Base-by-base conservation (phyloP, 345 rosid genomes). In the Gossypium anomalum region DNA sequence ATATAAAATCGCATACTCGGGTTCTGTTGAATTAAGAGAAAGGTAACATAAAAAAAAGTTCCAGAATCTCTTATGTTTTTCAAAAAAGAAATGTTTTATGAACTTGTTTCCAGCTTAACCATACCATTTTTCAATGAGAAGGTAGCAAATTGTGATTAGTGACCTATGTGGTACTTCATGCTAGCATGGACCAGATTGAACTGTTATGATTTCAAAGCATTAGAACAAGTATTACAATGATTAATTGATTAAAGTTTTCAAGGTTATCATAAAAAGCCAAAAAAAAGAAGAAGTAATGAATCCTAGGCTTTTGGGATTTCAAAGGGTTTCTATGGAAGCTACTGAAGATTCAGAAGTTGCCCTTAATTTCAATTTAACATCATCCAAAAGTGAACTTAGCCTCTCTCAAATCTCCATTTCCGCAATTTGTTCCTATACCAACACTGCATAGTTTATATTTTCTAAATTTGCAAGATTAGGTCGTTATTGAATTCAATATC, bases 211-310 rank as follows among this genome's bases (percentile, higher is more conserved):
- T 69, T 27, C 2, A 25, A 68, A 49, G 41, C 17, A 25, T 43
- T 27, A 15, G 13, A 8, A 23, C 69, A 25, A 68, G 44, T 51
- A 69, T 10, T 49, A 49, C 38, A 14, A 0, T 3, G 22, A 51
- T 51, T 27, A 17, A 29, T 4, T 34, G 73, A 38, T 70, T 70
- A 70, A 70, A 67, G 15, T 29, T 67, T 49, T 70, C 45, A 34
- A 70, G 61, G 10, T 52, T 70, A 16, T n/a, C 17, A 11, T 17
- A 10, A 29, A 51, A 70, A 29, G 15, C 9, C 25, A 25, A 16
- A 68, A 43, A 22, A 34, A 49, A 19, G 7, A 25, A 27, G 0
- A 23, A n/a, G 61, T 10, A 25, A 25, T 9, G 22, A 68, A 68
- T 25, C 58, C 41, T 48, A 48, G 20, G 72, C 52, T 20, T 12